Evolutionary conservation across 768 basidiomycete species (phyloP).

Genomic region (Kwoniella botswanensis): DNA sequence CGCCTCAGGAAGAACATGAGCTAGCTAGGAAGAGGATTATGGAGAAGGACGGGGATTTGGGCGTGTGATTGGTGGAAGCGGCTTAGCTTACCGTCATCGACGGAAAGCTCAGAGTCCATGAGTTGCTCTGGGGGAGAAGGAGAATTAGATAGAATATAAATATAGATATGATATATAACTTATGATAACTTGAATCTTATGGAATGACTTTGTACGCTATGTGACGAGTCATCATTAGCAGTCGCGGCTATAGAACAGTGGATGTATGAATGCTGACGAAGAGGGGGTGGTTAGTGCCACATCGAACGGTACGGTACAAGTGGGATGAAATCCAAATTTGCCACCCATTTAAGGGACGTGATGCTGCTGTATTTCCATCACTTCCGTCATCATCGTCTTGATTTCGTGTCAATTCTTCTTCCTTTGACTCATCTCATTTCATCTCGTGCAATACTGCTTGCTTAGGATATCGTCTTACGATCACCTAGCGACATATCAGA

Average conservation of each 20-base stretch:
- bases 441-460: background rate
- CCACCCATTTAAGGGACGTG: slow-evolving; percentile 9
- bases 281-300: background rate
- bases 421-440: background rate
- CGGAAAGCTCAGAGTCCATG: too few species aligned
- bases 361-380: background rate
- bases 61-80: slow-evolving; percentile 1
- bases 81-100: too few species aligned
- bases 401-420: background rate
- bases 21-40: slow-evolving; percentile 38
- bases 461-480: background rate
- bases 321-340: background rate
- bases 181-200: too few species aligned
- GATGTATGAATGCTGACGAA: background rate
- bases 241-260: too few species aligned
- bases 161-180: too few species aligned
- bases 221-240: too few species aligned
- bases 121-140: too few species aligned
- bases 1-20: slow-evolving; percentile 43
- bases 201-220: too few species aligned
- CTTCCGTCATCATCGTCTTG: background rate
- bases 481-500: background rate
- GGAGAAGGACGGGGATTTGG: slow-evolving; percentile 31
- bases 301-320: background rate
- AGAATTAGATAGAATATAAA: too few species aligned